phyloP scores from a whole-genome alignment of 2,329 filamentous ascomycete genomes.

The Penicillium griseofulvum region DNA sequence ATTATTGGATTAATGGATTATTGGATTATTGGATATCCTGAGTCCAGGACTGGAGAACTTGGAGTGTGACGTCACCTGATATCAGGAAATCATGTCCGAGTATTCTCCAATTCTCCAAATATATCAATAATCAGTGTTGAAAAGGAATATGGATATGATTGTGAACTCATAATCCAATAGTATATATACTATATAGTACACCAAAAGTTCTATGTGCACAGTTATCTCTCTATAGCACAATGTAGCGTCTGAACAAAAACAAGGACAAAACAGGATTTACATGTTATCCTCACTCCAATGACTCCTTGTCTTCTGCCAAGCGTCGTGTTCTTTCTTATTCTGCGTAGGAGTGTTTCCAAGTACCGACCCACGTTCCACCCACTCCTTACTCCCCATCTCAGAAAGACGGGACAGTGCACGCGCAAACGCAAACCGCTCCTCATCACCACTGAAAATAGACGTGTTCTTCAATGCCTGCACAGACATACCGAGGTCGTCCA shows the following conservation, averaged over 20 bases:
- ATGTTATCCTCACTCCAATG: conserved; percentile 52
- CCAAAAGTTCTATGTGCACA: conserved; percentile 3
- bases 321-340: conserved; percentile 47
- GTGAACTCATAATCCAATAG: too few relatives aligned
- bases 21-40: neutral
- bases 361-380: conserved; percentile 76
- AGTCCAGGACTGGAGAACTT: neutral
- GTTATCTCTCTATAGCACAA: conserved; percentile 1
- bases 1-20: neutral
- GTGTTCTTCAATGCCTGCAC: conserved; percentile 81
- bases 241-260: neutral
- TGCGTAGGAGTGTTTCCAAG: conserved; percentile 46
- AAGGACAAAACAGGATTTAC: conserved; percentile 18
- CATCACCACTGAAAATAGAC: conserved; percentile 86
- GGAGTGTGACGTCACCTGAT: neutral
- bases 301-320: conserved; percentile 50
- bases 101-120: too few relatives aligned
- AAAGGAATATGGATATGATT: too few relatives aligned
- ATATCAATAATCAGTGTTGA: too few relatives aligned
- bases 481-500: conserved; percentile 84
- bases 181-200: conserved; percentile 1
- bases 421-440: conserved; percentile 95
- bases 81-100: neutral
- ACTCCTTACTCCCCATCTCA: conserved; percentile 93
- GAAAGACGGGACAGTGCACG: conserved; percentile 77